A percentile compares a stretch with the other conserved stretches of the same genome.
These are phyloP conservation scores for Solanum chaucha DNA, from an alignment of 257 asterid species.

Conservation along the genomic window DNA sequence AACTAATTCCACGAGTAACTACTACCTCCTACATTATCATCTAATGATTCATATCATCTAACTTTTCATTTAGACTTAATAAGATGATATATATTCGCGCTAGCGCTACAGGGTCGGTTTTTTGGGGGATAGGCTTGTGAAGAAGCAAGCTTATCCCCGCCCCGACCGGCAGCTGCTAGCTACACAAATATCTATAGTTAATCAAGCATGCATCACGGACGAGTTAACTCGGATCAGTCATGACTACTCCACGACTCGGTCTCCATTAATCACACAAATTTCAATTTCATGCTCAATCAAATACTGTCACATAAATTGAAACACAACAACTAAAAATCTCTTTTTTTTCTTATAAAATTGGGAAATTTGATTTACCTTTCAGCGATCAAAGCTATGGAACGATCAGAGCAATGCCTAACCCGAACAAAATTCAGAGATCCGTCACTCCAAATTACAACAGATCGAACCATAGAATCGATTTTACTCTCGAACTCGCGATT, in stretches of 20 bases:
- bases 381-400: slow-evolving; percentile 51
- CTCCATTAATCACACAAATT: too few relatives aligned
- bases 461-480: slow-evolving; percentile 60
- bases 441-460: slow-evolving; percentile 52
- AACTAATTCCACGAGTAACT: background rate
- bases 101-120: too few relatives aligned
- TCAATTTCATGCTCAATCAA: background rate
- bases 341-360: background rate
- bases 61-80: background rate
- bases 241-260: background rate
- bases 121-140: too few relatives aligned
- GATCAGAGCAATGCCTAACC: slow-evolving; percentile 73
- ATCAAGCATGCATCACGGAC: background rate
- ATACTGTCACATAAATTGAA: background rate
- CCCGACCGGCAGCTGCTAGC: too few relatives aligned
- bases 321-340: background rate
- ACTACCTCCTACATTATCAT: background rate
- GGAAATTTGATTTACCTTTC: slow-evolving; percentile 25
- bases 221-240: background rate
- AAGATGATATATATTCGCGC: background rate
- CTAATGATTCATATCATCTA: background rate
- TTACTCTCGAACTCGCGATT: slow-evolving; percentile 49
- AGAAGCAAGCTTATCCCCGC: too few relatives aligned
- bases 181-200: background rate
- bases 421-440: slow-evolving; percentile 49